Evolutionary conservation across 139 green algal genomes (phyloP), one percentile per base, ranked within the genome.

Genomic region (Auxenochlorella protothecoides): DNA sequence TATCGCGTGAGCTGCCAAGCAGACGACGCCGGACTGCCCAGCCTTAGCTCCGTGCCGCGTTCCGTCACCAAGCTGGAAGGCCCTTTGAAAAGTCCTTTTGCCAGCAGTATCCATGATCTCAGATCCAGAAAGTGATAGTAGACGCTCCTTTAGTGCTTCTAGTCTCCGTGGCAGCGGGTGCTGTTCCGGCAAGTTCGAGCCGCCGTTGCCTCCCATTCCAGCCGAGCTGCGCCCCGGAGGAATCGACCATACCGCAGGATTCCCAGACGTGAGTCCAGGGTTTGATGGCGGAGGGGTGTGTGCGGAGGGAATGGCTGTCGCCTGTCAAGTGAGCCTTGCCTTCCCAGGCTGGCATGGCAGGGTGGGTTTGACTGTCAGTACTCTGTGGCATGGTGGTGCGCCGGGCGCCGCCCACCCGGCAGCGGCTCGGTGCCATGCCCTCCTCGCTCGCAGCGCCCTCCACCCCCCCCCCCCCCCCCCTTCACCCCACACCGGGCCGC

Each of bases 131-230:
- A n/a, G 44, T 27, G 60, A 44, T 59, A 78, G 62, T 44, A 76
- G 63, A 27, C 59, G 72, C 13, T 57, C n/a, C 8, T 55, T 55
- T 57, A 73, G 16, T 62, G 66, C 13, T 66, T 60, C 59, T 7
- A 74, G 55, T 44, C 51, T 12, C 72, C 57, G 27, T 44, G 27
- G 27, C 27, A 44, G 27, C 27, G 27, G 27, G 27, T 44, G 27
- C 27, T 44, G 27, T 44, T 44, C 27, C 27, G 27, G 57, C 70
- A 9, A 55, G 63, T 64, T 65, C 14, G 78, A 83, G 73, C 78
- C 73, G 6, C 78, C 78, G 10, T 62, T 82, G n/a, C 73, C 73
- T 8, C 77, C 72, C 52, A 65, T 82, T 59, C 70, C 74, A 9
- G 78, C 56, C 12, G 78, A 79, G 56, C 16, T 83, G 6, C 73